These are phyloP conservation scores for Leptographium lundbergii DNA, from an alignment of 2,329 filamentous ascomycete genomes.

Conservation along the genomic window DNA sequence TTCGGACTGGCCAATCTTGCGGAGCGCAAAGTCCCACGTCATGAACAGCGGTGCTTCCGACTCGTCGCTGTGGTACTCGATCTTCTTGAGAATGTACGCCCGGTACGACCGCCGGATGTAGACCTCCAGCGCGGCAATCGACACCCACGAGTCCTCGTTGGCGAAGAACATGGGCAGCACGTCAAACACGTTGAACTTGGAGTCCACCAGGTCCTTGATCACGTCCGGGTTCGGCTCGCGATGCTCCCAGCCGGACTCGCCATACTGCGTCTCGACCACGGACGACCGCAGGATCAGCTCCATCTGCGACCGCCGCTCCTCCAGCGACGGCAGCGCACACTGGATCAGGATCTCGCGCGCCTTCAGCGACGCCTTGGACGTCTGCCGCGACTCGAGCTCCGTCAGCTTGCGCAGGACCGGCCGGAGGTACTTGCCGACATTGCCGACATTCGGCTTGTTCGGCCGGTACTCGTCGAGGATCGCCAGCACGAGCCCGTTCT, in stretches of 20 bases:
- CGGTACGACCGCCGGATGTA: constrained; percentile 95
- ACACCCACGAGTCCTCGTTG: constrained; percentile 88
- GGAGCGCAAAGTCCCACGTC: constrained; percentile 90
- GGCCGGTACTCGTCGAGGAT: constrained; percentile 90
- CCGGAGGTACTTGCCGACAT: constrained; percentile 79
- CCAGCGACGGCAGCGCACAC: constrained; percentile 87
- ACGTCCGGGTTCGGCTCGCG: constrained; percentile 80
- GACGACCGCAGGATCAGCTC: constrained; percentile 95
- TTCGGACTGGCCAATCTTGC: constrained; percentile 85
- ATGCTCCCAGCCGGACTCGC: constrained; percentile 94
- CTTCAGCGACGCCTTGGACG: constrained; percentile 94
- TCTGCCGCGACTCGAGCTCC: constrained; percentile 73
- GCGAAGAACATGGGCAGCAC: constrained; percentile 91
- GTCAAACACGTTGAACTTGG: constrained; percentile 96
- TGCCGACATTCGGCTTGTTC: constrained; percentile 82
- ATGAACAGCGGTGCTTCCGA: constrained; percentile 56
- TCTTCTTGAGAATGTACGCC: constrained; percentile 80
- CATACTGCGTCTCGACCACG: constrained; percentile 92
- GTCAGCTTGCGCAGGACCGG: constrained; percentile 72
- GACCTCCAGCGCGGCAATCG: constrained; percentile 83
- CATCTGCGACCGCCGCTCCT: constrained; percentile 93
- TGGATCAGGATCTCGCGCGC: constrained; percentile 95
- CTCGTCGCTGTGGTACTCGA: constrained; percentile 79
- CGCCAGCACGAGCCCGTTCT: constrained; percentile 86
- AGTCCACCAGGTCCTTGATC: constrained; percentile 96